Evolutionary conservation across 805 yeast genomes (phyloP).

Genomic region (Priceomyces fermenticarens): DNA sequence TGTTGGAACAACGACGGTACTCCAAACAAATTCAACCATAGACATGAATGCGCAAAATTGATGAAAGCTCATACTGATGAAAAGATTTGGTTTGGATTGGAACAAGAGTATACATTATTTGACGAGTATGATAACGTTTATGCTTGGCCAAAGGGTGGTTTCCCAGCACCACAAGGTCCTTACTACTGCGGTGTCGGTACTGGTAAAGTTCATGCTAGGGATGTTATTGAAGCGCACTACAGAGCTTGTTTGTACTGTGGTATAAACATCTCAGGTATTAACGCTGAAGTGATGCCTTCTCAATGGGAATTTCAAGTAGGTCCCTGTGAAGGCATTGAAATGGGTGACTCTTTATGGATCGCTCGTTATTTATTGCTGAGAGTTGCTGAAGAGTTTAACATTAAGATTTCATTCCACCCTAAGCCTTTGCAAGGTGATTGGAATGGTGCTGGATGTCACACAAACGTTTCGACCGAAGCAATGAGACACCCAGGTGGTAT

Average conservation of each 20-base stretch:
- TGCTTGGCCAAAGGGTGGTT: conserved; percentile 99
- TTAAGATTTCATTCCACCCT: conserved; percentile 98
- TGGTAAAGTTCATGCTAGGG: conserved; percentile 97
- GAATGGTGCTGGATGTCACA: conserved; percentile 99
- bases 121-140: conserved; percentile 87
- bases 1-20: conserved; percentile 99
- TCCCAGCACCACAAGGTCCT: conserved; percentile 99
- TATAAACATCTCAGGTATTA: conserved; percentile 87
- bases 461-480: conserved; percentile 88
- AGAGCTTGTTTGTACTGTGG: conserved; percentile 96
- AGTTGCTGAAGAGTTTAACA: conserved; percentile 98
- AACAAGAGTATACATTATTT: conserved; percentile 96
- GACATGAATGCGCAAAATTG: conserved; percentile 93
- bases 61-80: conserved; percentile 87
- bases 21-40: conserved; percentile 97
- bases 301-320: conserved; percentile 99
- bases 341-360: conserved; percentile 98
- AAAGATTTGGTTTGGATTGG: conserved; percentile 95
- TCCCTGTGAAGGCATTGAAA: conserved; percentile 89
- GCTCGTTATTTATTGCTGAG: conserved; percentile 90
- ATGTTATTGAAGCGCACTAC: conserved; percentile 98
- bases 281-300: conserved; percentile 99
- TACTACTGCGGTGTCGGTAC: conserved; percentile 99
- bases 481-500: conserved; percentile 98
- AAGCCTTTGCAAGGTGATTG: conserved; percentile 98